phyloP scores from a whole-genome alignment of 108 stramenopile species.

The Discostella stelligeroides region DNA sequence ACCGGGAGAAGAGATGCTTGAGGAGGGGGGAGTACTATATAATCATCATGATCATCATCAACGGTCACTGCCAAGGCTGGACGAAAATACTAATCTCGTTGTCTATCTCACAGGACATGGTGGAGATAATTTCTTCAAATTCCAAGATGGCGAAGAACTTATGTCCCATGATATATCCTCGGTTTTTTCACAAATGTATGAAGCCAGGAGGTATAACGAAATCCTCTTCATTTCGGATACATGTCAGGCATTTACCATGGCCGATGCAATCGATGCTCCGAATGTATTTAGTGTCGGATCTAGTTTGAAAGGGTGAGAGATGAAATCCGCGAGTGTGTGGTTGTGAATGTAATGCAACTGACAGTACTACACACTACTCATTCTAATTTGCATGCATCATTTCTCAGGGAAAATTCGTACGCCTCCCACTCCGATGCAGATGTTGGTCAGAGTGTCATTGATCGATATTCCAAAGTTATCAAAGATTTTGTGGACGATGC shows the following conservation, averaged over 20 bases:
- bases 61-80: constrained; percentile 47
- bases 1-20: constrained; percentile 24
- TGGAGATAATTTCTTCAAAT: constrained; percentile 96
- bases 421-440: constrained; percentile 55
- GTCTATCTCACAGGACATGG: constrained; percentile 96
- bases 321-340: neutral
- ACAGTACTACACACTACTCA: neutral
- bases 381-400: constrained; percentile 13
- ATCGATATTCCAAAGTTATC: constrained; percentile 43
- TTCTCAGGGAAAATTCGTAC: constrained; percentile 62
- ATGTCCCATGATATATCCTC: constrained; percentile 75
- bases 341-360: neutral
- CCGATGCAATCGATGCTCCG: constrained; percentile 52
- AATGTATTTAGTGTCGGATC: constrained; percentile 83
- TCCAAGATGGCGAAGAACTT: constrained; percentile 95
- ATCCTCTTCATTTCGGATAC: constrained; percentile 92
- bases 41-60: constrained; percentile 20
- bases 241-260: constrained; percentile 92
- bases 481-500: constrained; percentile 49
- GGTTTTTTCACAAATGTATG: constrained; percentile 71
- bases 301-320: constrained; percentile 43
- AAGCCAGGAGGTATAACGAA: constrained; percentile 59
- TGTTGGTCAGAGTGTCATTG: constrained; percentile 58
- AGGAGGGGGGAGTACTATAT: neutral
- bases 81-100: constrained; percentile 69